Evolutionary conservation across 257 asterid species (phyloP).

Genomic region (Penstemon eatonii): DNA sequence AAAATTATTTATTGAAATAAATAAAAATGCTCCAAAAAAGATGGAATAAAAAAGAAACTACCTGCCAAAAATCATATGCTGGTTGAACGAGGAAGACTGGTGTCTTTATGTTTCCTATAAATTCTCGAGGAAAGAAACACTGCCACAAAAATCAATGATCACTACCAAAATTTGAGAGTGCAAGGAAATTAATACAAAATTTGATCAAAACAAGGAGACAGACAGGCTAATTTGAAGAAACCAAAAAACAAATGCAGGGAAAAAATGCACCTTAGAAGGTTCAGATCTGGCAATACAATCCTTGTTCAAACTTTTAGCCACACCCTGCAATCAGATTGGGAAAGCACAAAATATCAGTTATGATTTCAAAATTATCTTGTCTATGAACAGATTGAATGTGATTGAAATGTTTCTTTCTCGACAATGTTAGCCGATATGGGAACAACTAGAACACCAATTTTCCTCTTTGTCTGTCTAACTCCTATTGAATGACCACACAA

Average conservation of each 20-base stretch:
- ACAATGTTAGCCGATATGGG: not conserved
- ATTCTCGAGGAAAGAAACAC: slow-evolving; percentile 96
- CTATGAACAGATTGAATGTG: not conserved
- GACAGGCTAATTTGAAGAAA: slow-evolving; percentile 15
- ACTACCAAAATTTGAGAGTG: slow-evolving; percentile 21
- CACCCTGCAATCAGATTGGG: slow-evolving; percentile 53
- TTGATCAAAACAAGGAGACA: slow-evolving; percentile 20
- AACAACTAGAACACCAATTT: not conserved
- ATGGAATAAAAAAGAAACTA: slow-evolving; percentile 28
- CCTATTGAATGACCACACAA: slow-evolving; percentile 13
- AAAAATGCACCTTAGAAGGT: slow-evolving; percentile 66
- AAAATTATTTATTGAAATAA: not conserved
- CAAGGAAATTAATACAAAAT: slow-evolving; percentile 19
- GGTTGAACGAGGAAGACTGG: slow-evolving; percentile 91
- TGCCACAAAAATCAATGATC: slow-evolving; percentile 31
- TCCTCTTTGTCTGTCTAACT: not conserved
- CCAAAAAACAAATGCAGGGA: not conserved
- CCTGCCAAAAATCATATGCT: slow-evolving; percentile 97
- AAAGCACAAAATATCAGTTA: slow-evolving; percentile 12
- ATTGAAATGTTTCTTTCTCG: not conserved
- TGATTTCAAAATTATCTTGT: slow-evolving; percentile 4
- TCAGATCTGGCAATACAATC: slow-evolving; percentile 71
- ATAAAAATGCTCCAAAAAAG: not conserved
- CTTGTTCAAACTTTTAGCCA: slow-evolving; percentile 64
- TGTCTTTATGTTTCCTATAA: slow-evolving; percentile 64